These are phyloP conservation scores for Pichia terricola DNA, from an alignment of 1,139 yeast genomes.

Conservation along the genomic window DNA sequence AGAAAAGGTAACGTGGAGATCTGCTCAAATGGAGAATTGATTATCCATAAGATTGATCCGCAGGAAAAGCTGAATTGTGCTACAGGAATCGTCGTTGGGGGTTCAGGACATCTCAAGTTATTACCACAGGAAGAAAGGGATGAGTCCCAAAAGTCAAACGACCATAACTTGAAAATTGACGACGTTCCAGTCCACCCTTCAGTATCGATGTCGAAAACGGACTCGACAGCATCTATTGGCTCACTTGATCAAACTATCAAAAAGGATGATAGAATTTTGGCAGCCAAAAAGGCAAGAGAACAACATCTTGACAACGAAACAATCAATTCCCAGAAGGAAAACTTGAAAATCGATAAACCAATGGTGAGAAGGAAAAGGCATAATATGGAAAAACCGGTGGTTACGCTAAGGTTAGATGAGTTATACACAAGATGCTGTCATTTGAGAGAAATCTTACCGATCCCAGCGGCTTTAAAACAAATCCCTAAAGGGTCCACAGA, in stretches of 20 bases:
- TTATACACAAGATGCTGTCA: slow-evolving; percentile 90
- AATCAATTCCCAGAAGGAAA: slow-evolving; percentile 13
- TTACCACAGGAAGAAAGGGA: slow-evolving; percentile 6
- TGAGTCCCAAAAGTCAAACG: background rate
- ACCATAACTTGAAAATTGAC: slow-evolving; percentile 7
- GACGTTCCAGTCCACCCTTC: slow-evolving; percentile 28
- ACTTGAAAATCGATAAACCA: slow-evolving; percentile 40
- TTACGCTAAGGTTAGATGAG: slow-evolving; percentile 42
- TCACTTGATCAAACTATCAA: slow-evolving; percentile 22
- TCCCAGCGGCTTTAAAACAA: slow-evolving; percentile 80
- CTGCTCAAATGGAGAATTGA: slow-evolving; percentile 46
- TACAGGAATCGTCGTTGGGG: slow-evolving; percentile 72
- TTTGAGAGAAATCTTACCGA: slow-evolving; percentile 82
- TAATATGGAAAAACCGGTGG: slow-evolving; percentile 45
- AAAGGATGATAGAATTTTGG: slow-evolving; percentile 19
- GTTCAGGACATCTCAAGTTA: slow-evolving; percentile 53
- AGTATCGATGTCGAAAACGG: slow-evolving; percentile 25
- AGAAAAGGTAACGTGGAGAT: slow-evolving; percentile 71
- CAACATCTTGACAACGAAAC: slow-evolving; percentile 10
- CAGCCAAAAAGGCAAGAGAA: slow-evolving; percentile 23
- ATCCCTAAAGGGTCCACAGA: slow-evolving; percentile 61
- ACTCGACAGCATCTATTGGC: slow-evolving; percentile 12
- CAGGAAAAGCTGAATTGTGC: slow-evolving; percentile 47
- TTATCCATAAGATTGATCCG: slow-evolving; percentile 52
- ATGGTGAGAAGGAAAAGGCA: slow-evolving; percentile 32